Evolutionary conservation across 2,329 filamentous ascomycete species (phyloP), one percentile per base, ranked within the genome.

Genomic region (Fusarium sp.): DNA sequence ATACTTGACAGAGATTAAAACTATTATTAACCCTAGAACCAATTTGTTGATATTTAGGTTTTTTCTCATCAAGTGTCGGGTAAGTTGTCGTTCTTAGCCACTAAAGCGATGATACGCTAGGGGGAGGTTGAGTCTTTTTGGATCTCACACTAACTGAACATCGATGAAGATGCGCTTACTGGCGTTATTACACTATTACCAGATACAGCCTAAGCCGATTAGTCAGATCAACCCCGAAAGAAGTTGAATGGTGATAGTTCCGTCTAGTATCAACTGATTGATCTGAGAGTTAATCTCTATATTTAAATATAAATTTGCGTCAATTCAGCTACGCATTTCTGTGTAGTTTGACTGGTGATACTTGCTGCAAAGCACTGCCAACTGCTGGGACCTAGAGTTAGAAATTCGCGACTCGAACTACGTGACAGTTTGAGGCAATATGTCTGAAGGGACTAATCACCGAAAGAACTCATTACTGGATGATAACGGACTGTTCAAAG

Each of bases 141-240:
- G n/a, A 22, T 33, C 13, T 3, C 8, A 4, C n/a, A 33, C 46
- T 49, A 49, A 49, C 46, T 49, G 3, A 18, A 11, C 29, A 27
- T 2, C n/a, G 7, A 7, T 5, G 11, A 18, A 33, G 14, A 49
- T 22, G 0, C 3, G 7, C n/a, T 1, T 0, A 4, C 2, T 1
- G 14, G 46, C 14, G 46, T 18, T 49, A 49, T 33, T 13, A 12
- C 29, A n/a, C 46, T 49, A 49, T 49, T 4, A 13, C 1, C 18
- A 15, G 25, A 1, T 9, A 18, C 29, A 49, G 2, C 7, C 2
- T 6, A 17, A 33, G 15, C 14, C 11, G 14, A 10, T 49, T 14
- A 18, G n/a, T 7, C 22, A 33, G 5, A 18, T 22, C 11, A 13
- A 22, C 12, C 46, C 14, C 29, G 15, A 18, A 4, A 49, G 22